These are phyloP conservation scores for Luzula sylvatica DNA, from an alignment of 176 grass and related monocot genomes.

Conservation along the genomic window DNA sequence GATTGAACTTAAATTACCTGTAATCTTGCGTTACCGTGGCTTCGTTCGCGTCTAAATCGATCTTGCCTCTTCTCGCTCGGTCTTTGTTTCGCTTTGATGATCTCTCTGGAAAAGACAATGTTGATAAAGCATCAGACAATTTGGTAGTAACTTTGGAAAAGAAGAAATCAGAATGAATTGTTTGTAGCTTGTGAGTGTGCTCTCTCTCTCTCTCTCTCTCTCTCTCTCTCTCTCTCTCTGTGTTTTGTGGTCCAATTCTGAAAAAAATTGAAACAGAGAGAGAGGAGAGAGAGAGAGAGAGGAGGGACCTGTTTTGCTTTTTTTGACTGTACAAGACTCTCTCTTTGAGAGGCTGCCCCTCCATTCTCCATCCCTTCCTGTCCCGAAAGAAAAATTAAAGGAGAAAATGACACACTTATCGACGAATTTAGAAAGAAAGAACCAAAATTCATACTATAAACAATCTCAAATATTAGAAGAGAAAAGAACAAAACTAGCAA, in stretches of 20 bases:
- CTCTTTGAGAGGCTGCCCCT: conserved; percentile 70
- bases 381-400: conserved; percentile 21
- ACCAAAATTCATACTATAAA: conserved; percentile 15
- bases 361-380: conserved; percentile 63
- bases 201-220: neutral
- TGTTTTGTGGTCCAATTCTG: conserved; percentile 16
- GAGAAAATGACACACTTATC: neutral
- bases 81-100: conserved; percentile 46
- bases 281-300: conserved; percentile 10
- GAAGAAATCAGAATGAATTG: neutral
- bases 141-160: conserved; percentile 6
- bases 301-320: conserved; percentile 69
- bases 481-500: conserved; percentile 26
- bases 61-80: conserved; percentile 59
- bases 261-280: neutral
- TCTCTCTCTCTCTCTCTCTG: neutral
- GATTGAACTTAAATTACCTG: conserved; percentile 31
- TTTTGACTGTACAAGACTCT: conserved; percentile 69
- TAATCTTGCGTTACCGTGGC: conserved; percentile 82
- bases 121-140: conserved; percentile 16
- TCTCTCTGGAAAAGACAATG: conserved; percentile 32
- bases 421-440: conserved; percentile 4
- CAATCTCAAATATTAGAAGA: conserved; percentile 6
- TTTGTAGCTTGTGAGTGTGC: neutral
- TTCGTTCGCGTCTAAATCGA: conserved; percentile 75